A percentile compares a stretch with the other conserved stretches of the same genome.
phyloP scores from a whole-genome alignment of 2,329 filamentous ascomycete species.

The Venturia carpophila region DNA sequence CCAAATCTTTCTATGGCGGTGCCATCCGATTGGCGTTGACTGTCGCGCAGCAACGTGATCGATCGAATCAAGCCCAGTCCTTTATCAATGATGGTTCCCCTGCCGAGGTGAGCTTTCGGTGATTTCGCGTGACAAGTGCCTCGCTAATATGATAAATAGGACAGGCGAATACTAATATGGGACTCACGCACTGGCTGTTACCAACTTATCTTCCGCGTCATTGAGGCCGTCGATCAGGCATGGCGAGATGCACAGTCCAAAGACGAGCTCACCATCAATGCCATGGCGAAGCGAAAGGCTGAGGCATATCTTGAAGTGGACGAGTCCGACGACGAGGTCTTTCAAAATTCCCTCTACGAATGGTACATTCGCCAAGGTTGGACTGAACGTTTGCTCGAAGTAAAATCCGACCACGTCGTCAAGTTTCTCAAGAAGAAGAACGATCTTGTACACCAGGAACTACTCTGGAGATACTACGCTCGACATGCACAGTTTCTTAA shows the following conservation, averaged over 20 bases:
- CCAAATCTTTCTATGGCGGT: constrained; percentile 79
- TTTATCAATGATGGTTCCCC: constrained; percentile 85
- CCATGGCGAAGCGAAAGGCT: constrained; percentile 63
- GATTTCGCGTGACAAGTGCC: neutral
- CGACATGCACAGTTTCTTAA: constrained; percentile 77
- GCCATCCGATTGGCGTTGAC: constrained; percentile 80
- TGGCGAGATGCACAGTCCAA: constrained; percentile 53
- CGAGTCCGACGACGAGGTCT: constrained; percentile 81
- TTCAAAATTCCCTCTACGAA: constrained; percentile 93
- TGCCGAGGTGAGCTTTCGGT: constrained; percentile 35
- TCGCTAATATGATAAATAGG: constrained; percentile 33
- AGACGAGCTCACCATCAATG: constrained; percentile 62
- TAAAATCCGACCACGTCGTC: constrained; percentile 77
- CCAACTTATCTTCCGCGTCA: constrained; percentile 73
- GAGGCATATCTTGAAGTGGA: constrained; percentile 92
- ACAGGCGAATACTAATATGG: constrained; percentile 61
- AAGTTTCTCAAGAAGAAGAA: constrained; percentile 70
- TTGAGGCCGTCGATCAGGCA: constrained; percentile 67
- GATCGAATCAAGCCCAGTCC: constrained; percentile 72
- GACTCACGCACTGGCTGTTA: constrained; percentile 72
- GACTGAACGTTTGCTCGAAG: constrained; percentile 76
- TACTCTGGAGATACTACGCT: constrained; percentile 88
- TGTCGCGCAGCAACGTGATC: constrained; percentile 77
- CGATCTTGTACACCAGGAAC: constrained; percentile 71
- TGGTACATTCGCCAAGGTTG: constrained; percentile 88